Evolutionary conservation across 495 filamentous ascomycete species (phyloP).

Genomic region (Glonium stellatum): DNA sequence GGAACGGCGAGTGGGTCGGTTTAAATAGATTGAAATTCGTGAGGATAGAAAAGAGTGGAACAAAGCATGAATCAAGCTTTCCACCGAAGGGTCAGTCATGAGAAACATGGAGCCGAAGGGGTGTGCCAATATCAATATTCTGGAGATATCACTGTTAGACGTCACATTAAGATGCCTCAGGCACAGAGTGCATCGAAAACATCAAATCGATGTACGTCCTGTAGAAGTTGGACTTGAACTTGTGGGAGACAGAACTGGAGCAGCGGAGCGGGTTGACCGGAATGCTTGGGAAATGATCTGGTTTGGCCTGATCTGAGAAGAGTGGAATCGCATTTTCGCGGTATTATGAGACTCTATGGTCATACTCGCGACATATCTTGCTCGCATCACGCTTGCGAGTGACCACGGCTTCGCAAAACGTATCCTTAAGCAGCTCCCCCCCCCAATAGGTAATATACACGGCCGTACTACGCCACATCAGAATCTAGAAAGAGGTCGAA

Average conservation of each 20-base stretch:
- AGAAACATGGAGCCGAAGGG: neutral
- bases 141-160: too few species aligned
- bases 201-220: too few species aligned
- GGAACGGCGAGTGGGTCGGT: slow-evolving; percentile 58
- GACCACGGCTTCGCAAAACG: neutral
- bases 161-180: too few species aligned
- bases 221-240: too few species aligned
- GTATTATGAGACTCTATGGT: neutral
- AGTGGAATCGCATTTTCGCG: slow-evolving; percentile 4
- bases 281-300: too few species aligned
- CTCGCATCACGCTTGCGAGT: neutral
- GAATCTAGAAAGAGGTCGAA: neutral
- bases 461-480: neutral
- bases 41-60: slow-evolving; percentile 29
- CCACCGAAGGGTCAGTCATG: slow-evolving; percentile 35
- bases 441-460: neutral
- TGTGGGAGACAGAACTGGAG: too few species aligned
- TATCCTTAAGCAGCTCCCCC: neutral
- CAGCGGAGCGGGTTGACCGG: too few species aligned
- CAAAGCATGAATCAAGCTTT: slow-evolving; percentile 30
- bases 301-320: neutral
- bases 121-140: neutral
- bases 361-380: too few species aligned
- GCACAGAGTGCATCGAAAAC: too few species aligned
- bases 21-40: slow-evolving; percentile 53